Evolutionary conservation across 202 grass and related monocot species (phyloP).

Genomic region (Zizania palustris): DNA sequence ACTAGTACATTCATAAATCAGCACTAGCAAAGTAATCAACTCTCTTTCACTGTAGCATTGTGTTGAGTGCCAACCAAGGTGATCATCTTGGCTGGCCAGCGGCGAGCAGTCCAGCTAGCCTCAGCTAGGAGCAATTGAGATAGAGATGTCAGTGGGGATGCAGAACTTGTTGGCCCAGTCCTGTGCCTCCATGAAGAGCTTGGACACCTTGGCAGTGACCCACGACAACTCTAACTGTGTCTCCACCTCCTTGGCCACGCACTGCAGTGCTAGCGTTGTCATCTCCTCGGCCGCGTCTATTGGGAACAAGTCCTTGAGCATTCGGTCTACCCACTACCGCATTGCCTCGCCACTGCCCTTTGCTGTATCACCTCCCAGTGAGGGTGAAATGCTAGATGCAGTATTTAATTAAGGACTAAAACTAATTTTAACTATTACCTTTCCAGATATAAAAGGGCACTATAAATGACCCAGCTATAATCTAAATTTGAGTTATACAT

Average conservation of each 20-base stretch:
- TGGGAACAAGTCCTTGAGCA: conserved; percentile 78
- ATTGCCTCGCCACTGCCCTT: conserved; percentile 45
- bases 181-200: conserved; percentile 73
- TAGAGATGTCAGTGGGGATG: conserved; percentile 66
- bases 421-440: no score
- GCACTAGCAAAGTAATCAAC: neutral
- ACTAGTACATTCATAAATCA: neutral
- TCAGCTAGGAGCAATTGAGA: conserved; percentile 75
- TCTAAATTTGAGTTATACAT: no score
- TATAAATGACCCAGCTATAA: no score
- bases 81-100: neutral
- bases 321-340: conserved; percentile 76
- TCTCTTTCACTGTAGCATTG: neutral
- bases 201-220: conserved; percentile 77
- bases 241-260: conserved; percentile 52
- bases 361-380: no score
- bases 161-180: conserved; percentile 63
- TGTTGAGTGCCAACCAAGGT: conserved; percentile 14
- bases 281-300: conserved; percentile 57
- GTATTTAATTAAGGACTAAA: no score
- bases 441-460: no score
- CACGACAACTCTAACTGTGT: conserved; percentile 66
- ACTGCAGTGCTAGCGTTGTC: conserved; percentile 63
- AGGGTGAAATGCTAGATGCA: no score
- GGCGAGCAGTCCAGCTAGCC: neutral